Base-by-base conservation (phyloP, 2,329 filamentous ascomycete genomes). In the Alternaria brassicae region DNA sequence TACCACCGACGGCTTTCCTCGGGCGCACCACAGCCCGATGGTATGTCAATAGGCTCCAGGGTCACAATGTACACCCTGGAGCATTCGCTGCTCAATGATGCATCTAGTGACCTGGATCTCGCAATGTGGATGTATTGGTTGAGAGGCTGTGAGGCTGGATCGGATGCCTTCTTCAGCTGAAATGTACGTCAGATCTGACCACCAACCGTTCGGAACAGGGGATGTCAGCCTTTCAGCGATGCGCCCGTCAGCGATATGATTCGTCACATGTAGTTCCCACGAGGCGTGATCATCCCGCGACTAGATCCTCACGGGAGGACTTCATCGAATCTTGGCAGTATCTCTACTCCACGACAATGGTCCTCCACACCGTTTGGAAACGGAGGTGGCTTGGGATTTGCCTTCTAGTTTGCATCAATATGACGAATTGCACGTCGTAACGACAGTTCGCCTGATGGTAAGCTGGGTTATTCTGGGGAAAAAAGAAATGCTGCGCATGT, bases 101-200 rank as follows among this genome's bases (percentile, higher is more conserved):
- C n/a, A 12, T n/a, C 10, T 30, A 4, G 9, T 13, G 12, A 42
- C 13, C 7, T 17, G 15, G 3, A 23, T 13, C 3, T 58, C 17
- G 19, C 13, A 42, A 15, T 17, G 12, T 30, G 19, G 34, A 19
- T 25, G 36, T 7, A 49, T 58, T 54, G 41, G 50, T n/a, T 49
- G 36, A 30, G 21, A 49, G 13, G 42, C 13, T 32, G 28, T 36
- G n/a, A 34, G 41, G 36, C 28, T 30, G 36, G 10, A n/a, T 23
- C 12, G 36, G n/a, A 7, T 28, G 34, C 50, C 37, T 44, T 44
- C 23, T 37, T 49, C 56, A 55, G 51, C 56, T 58, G 56, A 58
- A 40, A 32, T 4, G 52, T 58, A 49, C 51, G 56, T 58, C 42
- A 58, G 56, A 55, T 49, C 56, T 55, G 56, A 50, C 42, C 50